Conservation (phyloP, 768 basidiomycete species). For the Xerocomellus intermedius region DNA sequence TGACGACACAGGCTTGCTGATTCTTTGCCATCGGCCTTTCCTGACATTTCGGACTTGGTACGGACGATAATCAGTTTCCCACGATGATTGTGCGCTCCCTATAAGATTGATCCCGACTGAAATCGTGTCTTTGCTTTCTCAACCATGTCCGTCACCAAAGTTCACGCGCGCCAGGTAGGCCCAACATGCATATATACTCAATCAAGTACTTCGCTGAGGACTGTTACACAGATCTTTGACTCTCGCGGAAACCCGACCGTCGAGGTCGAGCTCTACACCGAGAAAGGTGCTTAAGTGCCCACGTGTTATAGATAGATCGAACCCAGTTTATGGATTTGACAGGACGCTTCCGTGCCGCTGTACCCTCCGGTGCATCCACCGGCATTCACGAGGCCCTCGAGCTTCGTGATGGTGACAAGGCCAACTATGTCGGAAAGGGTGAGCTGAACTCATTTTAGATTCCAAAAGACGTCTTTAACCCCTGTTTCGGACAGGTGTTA, state of each 20-base stretch:
- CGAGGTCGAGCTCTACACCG: constrained; percentile 88
- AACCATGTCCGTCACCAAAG: constrained; percentile 88
- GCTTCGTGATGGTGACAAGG: constrained; percentile 95
- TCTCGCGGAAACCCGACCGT: constrained; percentile 98
- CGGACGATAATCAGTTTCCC: constrained; percentile 40
- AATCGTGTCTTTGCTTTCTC: constrained; percentile 27
- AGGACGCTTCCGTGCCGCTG: constrained; percentile 93
- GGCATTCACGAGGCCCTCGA: constrained; percentile 98
- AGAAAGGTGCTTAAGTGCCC: constrained; percentile 58
- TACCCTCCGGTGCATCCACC: constrained; percentile 98
- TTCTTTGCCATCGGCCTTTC: constrained; percentile 10
- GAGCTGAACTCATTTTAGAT: constrained; percentile 18
- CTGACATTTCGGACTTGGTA: constrained; percentile 7
- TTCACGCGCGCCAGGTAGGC: constrained; percentile 87
- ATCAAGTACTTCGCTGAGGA: constrained; percentile 9
- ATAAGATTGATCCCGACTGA: constrained; percentile 21
- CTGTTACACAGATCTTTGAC: constrained; percentile 89
- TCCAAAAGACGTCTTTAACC: not conserved
- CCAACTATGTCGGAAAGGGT: constrained; percentile 95
- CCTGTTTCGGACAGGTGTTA: constrained; percentile 60
- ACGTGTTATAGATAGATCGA: constrained; percentile 2
- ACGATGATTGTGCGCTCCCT: constrained; percentile 20
- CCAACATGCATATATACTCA: not conserved
- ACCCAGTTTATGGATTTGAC: constrained; percentile 16
- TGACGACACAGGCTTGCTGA: constrained; percentile 4